These are phyloP conservation scores for Citrus sinensis DNA, from an alignment of 345 rosid species.

Conservation along the genomic window DVS_A1.0 CM039169.1:31380501-31381000, in stretches of 20 bases:
- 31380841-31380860: slow-evolving; percentile 23
- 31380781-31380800: no score
- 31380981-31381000: slow-evolving; percentile 57
- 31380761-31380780: neutral
- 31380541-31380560: no score
- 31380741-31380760: slow-evolving; percentile 48
- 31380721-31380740: slow-evolving; percentile 57
- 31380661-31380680: slow-evolving; percentile 54
- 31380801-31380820: no score
- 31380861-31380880: slow-evolving; percentile 82
- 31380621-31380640: no score
- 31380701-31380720: slow-evolving; percentile 35
- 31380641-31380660: slow-evolving; percentile 30
- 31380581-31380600: neutral
- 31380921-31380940: slow-evolving; percentile 51
- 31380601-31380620: neutral
- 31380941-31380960: slow-evolving; percentile 42
- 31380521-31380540: no score
- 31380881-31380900: slow-evolving; percentile 65
- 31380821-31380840: neutral
- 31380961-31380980: slow-evolving; percentile 39
- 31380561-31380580: no score
- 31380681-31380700: slow-evolving; percentile 29
- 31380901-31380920: slow-evolving; percentile 48
- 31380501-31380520: no score